phyloP scores from a whole-genome alignment of 805 yeast genomes.

The Grigorovia humatica region DNA sequence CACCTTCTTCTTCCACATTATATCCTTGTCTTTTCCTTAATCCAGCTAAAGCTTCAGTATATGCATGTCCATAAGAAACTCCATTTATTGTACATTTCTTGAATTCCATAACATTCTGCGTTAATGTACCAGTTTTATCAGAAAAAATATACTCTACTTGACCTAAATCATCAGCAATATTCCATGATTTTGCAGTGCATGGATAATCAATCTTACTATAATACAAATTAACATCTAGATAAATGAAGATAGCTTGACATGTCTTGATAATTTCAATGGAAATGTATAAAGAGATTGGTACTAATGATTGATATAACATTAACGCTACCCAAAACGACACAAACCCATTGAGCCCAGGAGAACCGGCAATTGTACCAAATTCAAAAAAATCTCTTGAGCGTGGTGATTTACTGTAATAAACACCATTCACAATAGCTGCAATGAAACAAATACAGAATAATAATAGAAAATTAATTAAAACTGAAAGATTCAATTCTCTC shows the following conservation, averaged over 20 bases:
- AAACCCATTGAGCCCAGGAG: constrained; percentile 58
- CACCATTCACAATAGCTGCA: constrained; percentile 63
- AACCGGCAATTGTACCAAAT: constrained; percentile 53
- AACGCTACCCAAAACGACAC: constrained; percentile 68
- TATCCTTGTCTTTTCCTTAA: constrained; percentile 67
- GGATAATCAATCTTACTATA: constrained; percentile 64
- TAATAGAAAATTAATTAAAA: constrained; percentile 52
- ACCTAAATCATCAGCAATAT: constrained; percentile 76
- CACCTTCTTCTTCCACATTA: constrained; percentile 55
- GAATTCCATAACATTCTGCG: constrained; percentile 81
- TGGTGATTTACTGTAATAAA: constrained; percentile 38
- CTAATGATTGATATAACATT: constrained; percentile 67
- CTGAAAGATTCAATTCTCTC: constrained; percentile 60
- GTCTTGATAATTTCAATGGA: constrained; percentile 78
- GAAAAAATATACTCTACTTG: constrained; percentile 78
- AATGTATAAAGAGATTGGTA: constrained; percentile 74
- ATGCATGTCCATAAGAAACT: constrained; percentile 62
- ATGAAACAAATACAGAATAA: constrained; percentile 58
- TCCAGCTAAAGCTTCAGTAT: constrained; percentile 77
- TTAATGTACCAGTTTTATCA: constrained; percentile 77
- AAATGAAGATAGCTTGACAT: constrained; percentile 72
- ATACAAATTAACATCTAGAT: constrained; percentile 64
- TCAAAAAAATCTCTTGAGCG: constrained; percentile 56
- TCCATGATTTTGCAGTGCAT: constrained; percentile 79
- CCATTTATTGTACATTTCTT: constrained; percentile 75